Percentiles rank a stretch among this genome's conserved stretches.
These are phyloP conservation scores for Coniochaeta sp. DNA, from an alignment of 2,329 filamentous ascomycete genomes.

Conservation along the genomic window DNA sequence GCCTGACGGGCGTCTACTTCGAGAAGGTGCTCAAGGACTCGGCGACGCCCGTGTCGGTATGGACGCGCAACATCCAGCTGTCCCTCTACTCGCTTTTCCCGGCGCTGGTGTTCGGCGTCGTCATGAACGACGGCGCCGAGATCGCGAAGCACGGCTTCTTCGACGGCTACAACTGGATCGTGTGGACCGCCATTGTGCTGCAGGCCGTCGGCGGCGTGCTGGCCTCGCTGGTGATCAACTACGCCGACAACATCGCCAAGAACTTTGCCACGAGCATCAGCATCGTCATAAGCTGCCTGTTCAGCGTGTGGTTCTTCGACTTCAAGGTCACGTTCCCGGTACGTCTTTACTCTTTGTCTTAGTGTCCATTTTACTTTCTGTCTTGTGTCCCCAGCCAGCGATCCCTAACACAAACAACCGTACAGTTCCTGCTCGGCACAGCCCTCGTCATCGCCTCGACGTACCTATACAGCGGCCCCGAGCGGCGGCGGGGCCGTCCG, in stretches of 20 bases:
- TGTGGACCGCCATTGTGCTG: constrained; percentile 77
- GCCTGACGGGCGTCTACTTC: constrained; percentile 78
- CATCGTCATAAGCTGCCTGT: constrained; percentile 78
- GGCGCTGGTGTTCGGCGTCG: constrained; percentile 75
- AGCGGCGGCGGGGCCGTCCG: constrained; percentile 53
- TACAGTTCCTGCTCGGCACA: constrained; percentile 76
- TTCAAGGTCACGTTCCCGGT: constrained; percentile 67
- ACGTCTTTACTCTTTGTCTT: constrained; percentile 29
- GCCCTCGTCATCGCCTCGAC: constrained; percentile 72
- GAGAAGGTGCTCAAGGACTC: constrained; percentile 90
- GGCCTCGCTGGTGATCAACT: constrained; percentile 74
- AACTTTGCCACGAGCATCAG: constrained; percentile 91
- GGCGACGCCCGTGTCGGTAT: constrained; percentile 67
- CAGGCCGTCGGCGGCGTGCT: constrained; percentile 81
- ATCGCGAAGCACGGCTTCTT: constrained; percentile 87
- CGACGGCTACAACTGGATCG: constrained; percentile 85
- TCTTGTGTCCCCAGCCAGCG: too few species aligned
- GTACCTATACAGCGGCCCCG: constrained; percentile 72
- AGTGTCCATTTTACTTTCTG: too few species aligned
- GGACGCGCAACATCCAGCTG: constrained; percentile 91
- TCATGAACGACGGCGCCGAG: constrained; percentile 79
- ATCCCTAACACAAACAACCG: background rate
- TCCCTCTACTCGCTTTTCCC: constrained; percentile 92
- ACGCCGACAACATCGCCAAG: constrained; percentile 85
- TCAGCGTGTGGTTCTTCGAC: constrained; percentile 80